Evolutionary conservation across 2,329 filamentous ascomycete genomes (phyloP).

Genomic region (Neopestalotiopsis rosae): DNA sequence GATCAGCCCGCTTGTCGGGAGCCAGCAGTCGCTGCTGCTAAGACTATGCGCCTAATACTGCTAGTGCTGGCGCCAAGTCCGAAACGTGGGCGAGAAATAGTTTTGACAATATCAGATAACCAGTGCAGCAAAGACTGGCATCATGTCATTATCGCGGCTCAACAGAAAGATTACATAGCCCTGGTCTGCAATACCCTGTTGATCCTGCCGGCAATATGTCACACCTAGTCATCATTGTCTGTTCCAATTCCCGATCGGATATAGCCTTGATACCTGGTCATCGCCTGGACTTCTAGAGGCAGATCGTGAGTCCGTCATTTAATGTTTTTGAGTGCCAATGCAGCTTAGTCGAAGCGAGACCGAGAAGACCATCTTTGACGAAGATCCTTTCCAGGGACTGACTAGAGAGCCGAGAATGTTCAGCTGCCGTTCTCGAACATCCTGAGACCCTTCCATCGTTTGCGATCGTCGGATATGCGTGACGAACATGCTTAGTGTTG

Average conservation of each 20-base stretch:
- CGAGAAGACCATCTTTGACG: background rate
- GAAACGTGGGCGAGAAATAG: background rate
- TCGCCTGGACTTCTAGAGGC: background rate
- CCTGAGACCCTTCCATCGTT: background rate
- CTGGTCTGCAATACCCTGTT: background rate
- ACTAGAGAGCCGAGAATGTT: background rate
- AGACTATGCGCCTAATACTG: background rate
- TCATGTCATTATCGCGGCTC: background rate
- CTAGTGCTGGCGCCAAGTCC: background rate
- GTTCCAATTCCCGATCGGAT: background rate
- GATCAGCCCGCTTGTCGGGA: conserved; percentile 1
- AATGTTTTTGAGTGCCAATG: background rate
- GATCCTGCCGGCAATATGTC: background rate
- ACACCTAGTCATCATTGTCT: background rate
- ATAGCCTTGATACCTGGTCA: background rate
- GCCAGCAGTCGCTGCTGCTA: background rate
- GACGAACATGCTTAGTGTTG: background rate
- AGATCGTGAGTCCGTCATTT: background rate
- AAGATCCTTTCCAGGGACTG: background rate
- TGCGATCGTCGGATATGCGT: background rate
- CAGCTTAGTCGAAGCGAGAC: background rate
- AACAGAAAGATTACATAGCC: background rate
- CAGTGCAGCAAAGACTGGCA: background rate
- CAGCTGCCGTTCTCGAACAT: background rate
- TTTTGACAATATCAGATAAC: background rate